Base-by-base conservation (phyloP, 257 asterid species). In the Solanum etuberosum region DNA sequence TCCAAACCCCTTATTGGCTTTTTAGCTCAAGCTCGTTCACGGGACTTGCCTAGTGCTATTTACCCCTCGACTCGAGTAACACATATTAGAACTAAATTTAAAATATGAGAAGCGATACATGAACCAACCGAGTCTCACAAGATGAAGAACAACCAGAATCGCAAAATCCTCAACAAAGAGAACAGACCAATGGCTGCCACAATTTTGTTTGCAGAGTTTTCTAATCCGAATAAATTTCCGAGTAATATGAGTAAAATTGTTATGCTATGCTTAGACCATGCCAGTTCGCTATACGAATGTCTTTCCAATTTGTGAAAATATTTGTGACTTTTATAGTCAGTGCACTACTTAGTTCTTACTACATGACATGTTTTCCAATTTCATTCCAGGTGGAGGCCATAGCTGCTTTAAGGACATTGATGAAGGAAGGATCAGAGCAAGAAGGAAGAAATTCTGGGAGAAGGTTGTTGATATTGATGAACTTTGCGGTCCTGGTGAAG, bases 361-460 rank as follows among this genome's bases (percentile, higher is more conserved):
- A 15, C 29, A 51, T 27, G 85, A 80, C 37, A 80, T 12, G 15
- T 29, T 80, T 10, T 18, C 25, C 27, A 21, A 10, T 48, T 27
- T 80, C 42, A 18, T 80, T 73, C 67, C 93, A 96, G 99, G 98
- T 78, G 99, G 99, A 23, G 99, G 99, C 46, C 99, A 97, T 86
- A 97, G 98, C 94, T 97, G 99, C 94, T 95, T 91, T 88, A 90
- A 90, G 90, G 99, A 96, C 46, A 89, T 99, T 21, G 99, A 97
- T 83, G 99, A 97, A 93, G 98, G 98, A 32, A 92, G 99, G 91
- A 88, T 94, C 86, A 92, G 99, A 91, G 84, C 31, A 54, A 91
- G 95, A 87, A 92, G 98, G 90, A 95, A 91, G 89, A 96, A 93
- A 85, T 92, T 97, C 90, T 97, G 98, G 99, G 97, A 97, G 83